Conservation (phyloP, 2,329 filamentous ascomycete genomes). For the Seiridium cupressi region DNA sequence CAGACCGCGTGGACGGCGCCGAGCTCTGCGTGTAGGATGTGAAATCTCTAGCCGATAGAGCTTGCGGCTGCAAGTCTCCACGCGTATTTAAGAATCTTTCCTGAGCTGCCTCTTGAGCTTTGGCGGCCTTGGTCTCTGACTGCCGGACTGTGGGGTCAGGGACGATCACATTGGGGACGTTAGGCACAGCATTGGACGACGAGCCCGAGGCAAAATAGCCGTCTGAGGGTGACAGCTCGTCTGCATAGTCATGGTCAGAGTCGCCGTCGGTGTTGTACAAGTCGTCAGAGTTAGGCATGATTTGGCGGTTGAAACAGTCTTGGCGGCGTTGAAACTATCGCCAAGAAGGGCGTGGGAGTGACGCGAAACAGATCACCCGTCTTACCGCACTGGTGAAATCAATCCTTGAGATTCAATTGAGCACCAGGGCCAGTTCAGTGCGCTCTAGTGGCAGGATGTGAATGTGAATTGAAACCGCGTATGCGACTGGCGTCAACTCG, state of each 20-base stretch:
- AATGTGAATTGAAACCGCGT: neutral
- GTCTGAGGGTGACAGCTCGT: conserved; percentile 47
- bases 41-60: conserved; percentile 1
- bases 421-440: neutral
- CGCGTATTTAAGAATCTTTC: conserved; percentile 33
- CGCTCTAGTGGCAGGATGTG: neutral
- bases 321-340: conserved; percentile 26
- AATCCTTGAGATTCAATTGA: neutral
- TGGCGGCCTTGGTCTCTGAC: conserved; percentile 40
- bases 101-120: conserved; percentile 42
- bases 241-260: conserved; percentile 29
- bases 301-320: conserved; percentile 24
- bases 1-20: conserved; percentile 3
- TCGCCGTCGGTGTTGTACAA: conserved; percentile 39
- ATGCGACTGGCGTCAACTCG: neutral
- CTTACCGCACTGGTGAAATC: conserved; percentile 13
- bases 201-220: conserved; percentile 46
- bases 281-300: conserved; percentile 49
- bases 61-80: conserved; percentile 1
- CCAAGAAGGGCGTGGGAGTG: conserved; percentile 18
- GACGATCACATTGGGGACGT: conserved; percentile 47
- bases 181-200: conserved; percentile 36
- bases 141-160: conserved; percentile 43
- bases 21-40: neutral
- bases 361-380: conserved; percentile 21